Percentiles rank a stretch among this genome's conserved stretches.
Evolutionary conservation across 768 basidiomycete species (phyloP).

Genomic region (Lactarius indigo): DNA sequence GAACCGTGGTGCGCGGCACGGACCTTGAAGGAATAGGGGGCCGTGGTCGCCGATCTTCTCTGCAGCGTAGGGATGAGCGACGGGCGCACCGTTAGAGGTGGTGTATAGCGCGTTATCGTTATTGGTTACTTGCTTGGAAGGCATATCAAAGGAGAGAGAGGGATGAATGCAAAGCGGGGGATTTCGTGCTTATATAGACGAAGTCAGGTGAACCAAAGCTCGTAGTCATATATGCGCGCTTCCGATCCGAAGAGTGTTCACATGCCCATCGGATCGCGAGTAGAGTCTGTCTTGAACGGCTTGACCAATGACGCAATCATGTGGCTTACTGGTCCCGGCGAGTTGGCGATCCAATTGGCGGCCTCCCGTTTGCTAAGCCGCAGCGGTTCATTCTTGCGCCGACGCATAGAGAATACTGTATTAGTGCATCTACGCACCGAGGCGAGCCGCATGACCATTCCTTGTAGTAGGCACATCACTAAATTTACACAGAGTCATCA

Average conservation of each 20-base stretch:
- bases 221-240: too few relatives aligned
- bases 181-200: neutral
- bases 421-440: too few relatives aligned
- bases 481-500: too few relatives aligned
- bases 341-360: neutral
- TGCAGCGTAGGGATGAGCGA: conserved; percentile 69
- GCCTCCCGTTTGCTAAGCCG: neutral
- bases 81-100: conserved; percentile 80
- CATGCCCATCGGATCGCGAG: neutral
- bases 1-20: conserved; percentile 24
- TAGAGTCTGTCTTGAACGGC: too few relatives aligned
- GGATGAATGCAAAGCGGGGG: neutral
- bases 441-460: too few relatives aligned
- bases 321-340: neutral
- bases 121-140: conserved; percentile 56
- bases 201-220: neutral
- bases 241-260: neutral
- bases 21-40: conserved; percentile 87
- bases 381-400: too few relatives aligned
- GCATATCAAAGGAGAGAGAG: conserved; percentile 42
- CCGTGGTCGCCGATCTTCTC: conserved; percentile 73
- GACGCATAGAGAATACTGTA: too few relatives aligned
- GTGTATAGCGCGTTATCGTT: conserved; percentile 71
- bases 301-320: neutral
- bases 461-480: neutral